Conservation (phyloP, 1,284 basidiomycete genomes). For the Cutaneotrichosporon sp. region DNA sequence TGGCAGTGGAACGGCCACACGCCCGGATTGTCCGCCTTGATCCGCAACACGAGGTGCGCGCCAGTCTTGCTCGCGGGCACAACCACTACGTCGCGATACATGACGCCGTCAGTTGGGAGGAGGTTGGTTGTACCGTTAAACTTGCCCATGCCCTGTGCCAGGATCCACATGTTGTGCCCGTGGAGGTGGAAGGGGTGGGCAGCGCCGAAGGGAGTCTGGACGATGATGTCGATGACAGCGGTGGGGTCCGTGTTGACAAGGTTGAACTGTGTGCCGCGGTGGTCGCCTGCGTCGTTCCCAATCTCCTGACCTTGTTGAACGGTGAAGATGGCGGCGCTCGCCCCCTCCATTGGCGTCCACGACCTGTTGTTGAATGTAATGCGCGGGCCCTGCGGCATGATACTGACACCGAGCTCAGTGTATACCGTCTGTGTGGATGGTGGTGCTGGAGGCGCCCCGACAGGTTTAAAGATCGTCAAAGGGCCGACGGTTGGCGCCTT, state of each 20-base stretch:
- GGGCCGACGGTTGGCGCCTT: constrained; percentile 7
- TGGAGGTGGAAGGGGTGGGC: constrained; percentile 41
- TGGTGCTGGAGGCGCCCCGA: constrained; percentile 22
- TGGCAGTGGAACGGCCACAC: constrained; percentile 38
- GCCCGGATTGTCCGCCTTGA: constrained; percentile 31
- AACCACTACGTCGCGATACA: constrained; percentile 36
- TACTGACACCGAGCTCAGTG: constrained; percentile 29
- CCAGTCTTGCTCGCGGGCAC: constrained; percentile 24
- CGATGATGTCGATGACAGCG: constrained; percentile 30
- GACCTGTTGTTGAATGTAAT: constrained; percentile 33
- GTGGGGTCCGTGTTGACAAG: constrained; percentile 14
- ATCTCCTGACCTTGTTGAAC: not conserved
- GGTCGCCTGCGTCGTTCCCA: not conserved
- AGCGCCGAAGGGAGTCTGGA: constrained; percentile 34
- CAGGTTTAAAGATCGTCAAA: constrained; percentile 14
- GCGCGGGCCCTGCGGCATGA: constrained; percentile 25
- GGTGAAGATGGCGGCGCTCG: not conserved
- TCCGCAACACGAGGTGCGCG: constrained; percentile 30
- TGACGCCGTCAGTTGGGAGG: constrained; percentile 29
- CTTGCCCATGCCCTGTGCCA: constrained; percentile 20
- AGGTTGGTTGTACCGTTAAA: constrained; percentile 17
- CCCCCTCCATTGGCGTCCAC: constrained; percentile 18
- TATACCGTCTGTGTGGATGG: constrained; percentile 2
- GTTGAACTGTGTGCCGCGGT: constrained; percentile 25
- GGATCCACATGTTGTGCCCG: constrained; percentile 35